Percentiles rank a stretch among this genome's conserved stretches.
Evolutionary conservation across 2,329 filamentous ascomycete genomes (phyloP).

Genomic region (Cladosporium sp.): DNA sequence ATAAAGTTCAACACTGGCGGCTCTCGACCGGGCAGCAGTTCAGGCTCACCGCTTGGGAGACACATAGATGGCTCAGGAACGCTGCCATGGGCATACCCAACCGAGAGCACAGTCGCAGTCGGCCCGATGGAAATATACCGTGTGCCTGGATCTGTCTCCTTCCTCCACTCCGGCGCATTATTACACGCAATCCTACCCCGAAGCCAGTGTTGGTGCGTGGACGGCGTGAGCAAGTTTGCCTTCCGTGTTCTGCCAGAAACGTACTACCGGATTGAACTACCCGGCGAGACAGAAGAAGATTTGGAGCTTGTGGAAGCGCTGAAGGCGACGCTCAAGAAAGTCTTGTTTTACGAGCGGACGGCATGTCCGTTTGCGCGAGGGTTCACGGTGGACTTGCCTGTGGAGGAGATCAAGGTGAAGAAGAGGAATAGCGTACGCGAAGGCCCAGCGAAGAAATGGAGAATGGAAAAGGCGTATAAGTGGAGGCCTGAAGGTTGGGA

Average conservation of each 20-base stretch:
- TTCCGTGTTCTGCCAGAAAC: conserved; percentile 78
- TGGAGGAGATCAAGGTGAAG: conserved; percentile 61
- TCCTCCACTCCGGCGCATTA: conserved; percentile 80
- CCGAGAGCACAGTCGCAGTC: conserved; percentile 78
- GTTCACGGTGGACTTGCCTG: conserved; percentile 73
- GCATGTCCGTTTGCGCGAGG: conserved; percentile 78
- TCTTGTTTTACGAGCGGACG: conserved; percentile 84
- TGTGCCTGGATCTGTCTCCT: conserved; percentile 81
- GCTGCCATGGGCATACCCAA: conserved; percentile 71
- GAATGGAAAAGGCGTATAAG: conserved; percentile 43
- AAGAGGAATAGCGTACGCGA: conserved; percentile 68
- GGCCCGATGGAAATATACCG: conserved; percentile 82
- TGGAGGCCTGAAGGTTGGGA: conserved; percentile 48
- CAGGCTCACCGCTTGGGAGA: conserved; percentile 37
- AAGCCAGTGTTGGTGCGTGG: conserved; percentile 92
- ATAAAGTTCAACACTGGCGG: conserved; percentile 58
- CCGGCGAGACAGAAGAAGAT: conserved; percentile 64
- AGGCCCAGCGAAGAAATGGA: conserved; percentile 54
- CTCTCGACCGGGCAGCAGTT: conserved; percentile 31
- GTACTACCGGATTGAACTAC: conserved; percentile 89
- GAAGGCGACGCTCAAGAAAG: conserved; percentile 67
- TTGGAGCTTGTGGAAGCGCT: conserved; percentile 64
- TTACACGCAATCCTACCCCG: conserved; percentile 84
- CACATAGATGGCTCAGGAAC: conserved; percentile 50
- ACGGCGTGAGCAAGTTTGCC: conserved; percentile 81